These are phyloP conservation scores for Coccomyxa sp. DNA, from an alignment of 139 green algal species.

Conservation along the genomic window DNA sequence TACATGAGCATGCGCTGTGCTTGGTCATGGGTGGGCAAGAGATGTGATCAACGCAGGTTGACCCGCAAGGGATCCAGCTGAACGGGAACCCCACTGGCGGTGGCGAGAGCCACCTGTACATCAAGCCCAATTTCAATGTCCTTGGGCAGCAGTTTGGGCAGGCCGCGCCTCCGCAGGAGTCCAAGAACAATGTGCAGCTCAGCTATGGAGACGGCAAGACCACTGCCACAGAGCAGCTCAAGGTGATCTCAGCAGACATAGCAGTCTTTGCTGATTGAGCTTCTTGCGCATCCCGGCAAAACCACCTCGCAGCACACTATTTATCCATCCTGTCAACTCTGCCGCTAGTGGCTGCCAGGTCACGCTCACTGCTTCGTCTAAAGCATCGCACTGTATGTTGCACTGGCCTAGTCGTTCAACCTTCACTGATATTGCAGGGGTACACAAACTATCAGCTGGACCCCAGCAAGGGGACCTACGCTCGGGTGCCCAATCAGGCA, in stretches of 20 bases:
- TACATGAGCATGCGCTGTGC: too few species aligned
- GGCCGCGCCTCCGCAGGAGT: neutral
- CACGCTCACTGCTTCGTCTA: too few species aligned
- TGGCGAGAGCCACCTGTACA: neutral
- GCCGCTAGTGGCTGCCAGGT: too few species aligned
- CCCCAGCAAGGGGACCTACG: neutral
- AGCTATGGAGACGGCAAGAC: neutral
- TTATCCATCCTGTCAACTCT: too few species aligned
- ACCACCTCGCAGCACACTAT: neutral
- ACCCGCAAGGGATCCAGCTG: neutral
- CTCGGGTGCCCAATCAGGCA: neutral
- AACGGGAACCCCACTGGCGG: neutral
- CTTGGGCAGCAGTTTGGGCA: neutral
- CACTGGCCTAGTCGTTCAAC: too few species aligned
- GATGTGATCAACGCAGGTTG: neutral
- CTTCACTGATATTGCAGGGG: neutral
- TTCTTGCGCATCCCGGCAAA: neutral
- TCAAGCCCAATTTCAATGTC: neutral
- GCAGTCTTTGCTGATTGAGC: too few species aligned
- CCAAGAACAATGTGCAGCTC: neutral
- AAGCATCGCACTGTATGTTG: too few species aligned
- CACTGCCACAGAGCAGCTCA: neutral
- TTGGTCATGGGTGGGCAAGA: too few species aligned
- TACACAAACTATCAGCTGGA: neutral
- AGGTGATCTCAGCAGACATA: too few species aligned